These are phyloP conservation scores for Excoecaria agallocha DNA, from an alignment of 345 rosid genomes.

Conservation along the genomic window DNA sequence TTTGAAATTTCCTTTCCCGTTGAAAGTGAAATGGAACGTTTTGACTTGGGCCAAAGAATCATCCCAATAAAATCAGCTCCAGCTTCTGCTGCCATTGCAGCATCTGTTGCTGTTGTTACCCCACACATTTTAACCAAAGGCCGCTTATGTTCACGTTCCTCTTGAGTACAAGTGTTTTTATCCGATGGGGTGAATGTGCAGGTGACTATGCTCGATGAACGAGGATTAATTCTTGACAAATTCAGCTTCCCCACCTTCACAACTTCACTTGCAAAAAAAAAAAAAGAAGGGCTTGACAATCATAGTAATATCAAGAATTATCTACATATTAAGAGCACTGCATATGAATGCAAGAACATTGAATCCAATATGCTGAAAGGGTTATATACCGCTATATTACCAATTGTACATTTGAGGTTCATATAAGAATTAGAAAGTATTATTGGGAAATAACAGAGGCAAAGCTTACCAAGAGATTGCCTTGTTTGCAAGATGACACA, in stretches of 20 bases:
- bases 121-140: constrained; percentile 88
- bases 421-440: not conserved
- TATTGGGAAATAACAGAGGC: not conserved
- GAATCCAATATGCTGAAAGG: not conserved
- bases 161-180: constrained; percentile 19
- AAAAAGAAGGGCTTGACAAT: not conserved
- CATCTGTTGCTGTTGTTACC: constrained; percentile 71
- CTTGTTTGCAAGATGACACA: constrained; percentile 5
- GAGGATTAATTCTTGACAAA: constrained; percentile 10
- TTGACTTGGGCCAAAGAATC: constrained; percentile 87
- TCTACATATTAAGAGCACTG: not conserved
- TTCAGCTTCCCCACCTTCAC: not conserved
- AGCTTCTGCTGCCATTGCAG: constrained; percentile 83
- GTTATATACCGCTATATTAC: not conserved
- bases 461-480: constrained; percentile 1
- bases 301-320: not conserved
- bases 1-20: constrained; percentile 78
- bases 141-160: constrained; percentile 26
- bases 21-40: constrained; percentile 70
- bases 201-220: not conserved
- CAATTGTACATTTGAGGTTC: not conserved
- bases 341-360: not conserved
- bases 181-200: constrained; percentile 14
- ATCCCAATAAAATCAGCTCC: constrained; percentile 83
- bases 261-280: not conserved